Evolutionary conservation across 441 rosid genomes (phyloP), one percentile per base, ranked within the genome.

Genomic region (Aquilaria agallochum): DNA sequence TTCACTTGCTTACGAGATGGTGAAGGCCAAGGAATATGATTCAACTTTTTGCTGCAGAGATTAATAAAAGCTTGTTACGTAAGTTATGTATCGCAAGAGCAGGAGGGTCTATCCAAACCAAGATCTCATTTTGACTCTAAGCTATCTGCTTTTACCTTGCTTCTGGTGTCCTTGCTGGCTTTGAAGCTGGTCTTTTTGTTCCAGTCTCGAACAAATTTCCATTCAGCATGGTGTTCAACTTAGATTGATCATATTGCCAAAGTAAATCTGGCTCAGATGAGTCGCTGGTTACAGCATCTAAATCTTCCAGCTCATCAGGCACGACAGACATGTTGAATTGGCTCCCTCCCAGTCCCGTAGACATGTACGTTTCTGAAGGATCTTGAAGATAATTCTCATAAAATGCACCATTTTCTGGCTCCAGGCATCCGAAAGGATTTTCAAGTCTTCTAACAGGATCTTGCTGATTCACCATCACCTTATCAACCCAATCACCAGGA

Each of bases 391-490:
- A 82, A 65, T 85, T 84, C 74, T 82, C 82, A 76, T 79, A 86
- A 57, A 84, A 81, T 40, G 65, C 86, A 68, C 73, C 76, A 51
- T 65, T 84, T 13, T 70, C 86, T 49, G 87, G 56, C 67, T 77
- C 88, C 86, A 84, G 76, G 34, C 85, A 75, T 56, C 86, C 83
- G 50, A 80, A 63, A 67, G 95, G 66, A 63, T 76, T 84, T 63
- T 79, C 86, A 52, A 69, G 77, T 58, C 75, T 76, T 72, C 75
- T 78, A 56, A 74, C 71, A 4, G 6, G 5, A 33, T 89, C 99
- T 70, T 87, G 96, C 68, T 82, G 91, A 76, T 94, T 94, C 61
- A 91, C 97, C 97, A 94, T 91, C 44, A 91, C 96, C 72, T 95
- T 95, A 58, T 95, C 99, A 40, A 87, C 91, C 99, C 99, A 95